Conservation (phyloP, 108 stramenopile species). For the Pinguiococcus pyrenoidosus region DNA sequence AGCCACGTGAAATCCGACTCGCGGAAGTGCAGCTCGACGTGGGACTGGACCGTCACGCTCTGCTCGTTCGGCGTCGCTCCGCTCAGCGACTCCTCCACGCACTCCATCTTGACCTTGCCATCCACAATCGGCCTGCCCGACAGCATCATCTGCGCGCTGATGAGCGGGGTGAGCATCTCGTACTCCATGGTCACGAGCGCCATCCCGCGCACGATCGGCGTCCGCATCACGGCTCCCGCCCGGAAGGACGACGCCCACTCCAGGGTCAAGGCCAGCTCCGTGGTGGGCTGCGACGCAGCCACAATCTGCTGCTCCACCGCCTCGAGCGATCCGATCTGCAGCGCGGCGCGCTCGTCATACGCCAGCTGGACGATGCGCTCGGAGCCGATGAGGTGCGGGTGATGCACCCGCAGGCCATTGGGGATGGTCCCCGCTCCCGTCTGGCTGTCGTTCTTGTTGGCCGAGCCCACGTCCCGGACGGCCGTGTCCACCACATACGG, state of each 20-base stretch:
- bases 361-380: constrained; percentile 46
- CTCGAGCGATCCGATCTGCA: constrained; percentile 50
- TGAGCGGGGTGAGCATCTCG: constrained; percentile 9
- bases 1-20: constrained; percentile 73
- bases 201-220: constrained; percentile 66
- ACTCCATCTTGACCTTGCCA: constrained; percentile 2
- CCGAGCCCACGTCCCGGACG: neutral
- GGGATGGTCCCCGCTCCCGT: constrained; percentile 2
- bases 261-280: constrained; percentile 7
- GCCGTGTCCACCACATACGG: constrained; percentile 15
- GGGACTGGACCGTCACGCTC: constrained; percentile 33
- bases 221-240: constrained; percentile 45
- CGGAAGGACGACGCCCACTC: constrained; percentile 7
- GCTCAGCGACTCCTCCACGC: neutral
- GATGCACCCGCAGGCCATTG: constrained; percentile 48
- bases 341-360: constrained; percentile 42
- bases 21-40: constrained; percentile 49
- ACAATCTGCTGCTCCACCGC: constrained; percentile 5
- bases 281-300: constrained; percentile 9
- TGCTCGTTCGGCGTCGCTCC: constrained; percentile 5
- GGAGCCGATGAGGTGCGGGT: constrained; percentile 31
- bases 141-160: constrained; percentile 7
- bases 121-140: constrained; percentile 6
- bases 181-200: constrained; percentile 72
- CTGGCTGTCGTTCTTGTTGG: constrained; percentile 7